Base-by-base conservation (phyloP, 139 green algal genomes). In the Auxenochlorella protothecoides region DNA sequence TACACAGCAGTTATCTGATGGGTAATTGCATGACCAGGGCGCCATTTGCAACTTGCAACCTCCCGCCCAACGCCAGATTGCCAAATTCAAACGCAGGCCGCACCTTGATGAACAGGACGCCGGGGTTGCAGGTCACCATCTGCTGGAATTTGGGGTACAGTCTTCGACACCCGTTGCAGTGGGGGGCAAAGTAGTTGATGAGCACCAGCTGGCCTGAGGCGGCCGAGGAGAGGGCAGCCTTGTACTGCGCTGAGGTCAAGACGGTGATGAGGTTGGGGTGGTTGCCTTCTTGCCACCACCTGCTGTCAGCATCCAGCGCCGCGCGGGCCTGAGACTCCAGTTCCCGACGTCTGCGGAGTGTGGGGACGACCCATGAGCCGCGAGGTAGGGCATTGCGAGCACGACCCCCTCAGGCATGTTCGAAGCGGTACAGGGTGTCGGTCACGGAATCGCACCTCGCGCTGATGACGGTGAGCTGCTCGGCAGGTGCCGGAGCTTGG, bases 71-170 rank as follows among this genome's bases (percentile, higher is more conserved):
- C 27, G 27, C 27, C 27, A 44, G 27, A 44, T 44, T 44, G 27
- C 27, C 27, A 44, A 1, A 44, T 44, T 44, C 1, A 44, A 44
- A 44, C 27, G 27, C 27, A 1, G 27, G 79, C 6, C 76, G 15
- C 51, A 89, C 77, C 79, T 89, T 92, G 16, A 86, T 62, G 63
- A 91, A 92, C 5, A 85, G 60, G 6, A 79, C 69, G 14, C 88
- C 75, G 0, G 76, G 76, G 74, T 89, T 79, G 9, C 82, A 70
- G 4, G 16, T 6, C 0, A 86, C 87, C 2, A 92, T 71, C 67
- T 89, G 72, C 55, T 78, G 74, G 9, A 92, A 70, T 65, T 89
- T 91, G 14, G 79, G 76, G 65, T 78, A 80, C 44, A 92, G 72
- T 2, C 69, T 68, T 5, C 75, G 72, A 59, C 84, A 89, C 15